phyloP scores from a whole-genome alignment of 257 asterid genomes.

The Misopates orontium region DNA sequence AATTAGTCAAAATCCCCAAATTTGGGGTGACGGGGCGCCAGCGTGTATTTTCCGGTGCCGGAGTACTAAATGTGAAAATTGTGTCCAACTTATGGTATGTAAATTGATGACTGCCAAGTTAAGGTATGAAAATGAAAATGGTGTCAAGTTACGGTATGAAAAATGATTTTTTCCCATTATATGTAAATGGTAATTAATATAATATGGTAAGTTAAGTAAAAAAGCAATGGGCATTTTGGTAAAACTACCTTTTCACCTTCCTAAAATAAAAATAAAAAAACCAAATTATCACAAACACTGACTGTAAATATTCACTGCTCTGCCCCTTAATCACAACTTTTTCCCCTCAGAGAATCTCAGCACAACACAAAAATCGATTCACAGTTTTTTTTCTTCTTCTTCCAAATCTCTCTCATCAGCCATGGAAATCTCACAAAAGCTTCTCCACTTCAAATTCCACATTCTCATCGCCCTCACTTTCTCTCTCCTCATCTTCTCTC shows the following conservation, averaged over 20 bases:
- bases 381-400: background rate
- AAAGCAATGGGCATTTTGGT: constrained; percentile 31
- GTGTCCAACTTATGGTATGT: too few relatives aligned
- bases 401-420: constrained; percentile 22
- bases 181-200: too few relatives aligned
- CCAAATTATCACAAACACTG: background rate
- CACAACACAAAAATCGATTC: background rate
- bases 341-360: constrained; percentile 49
- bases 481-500: constrained; percentile 16
- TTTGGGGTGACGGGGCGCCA: too few relatives aligned
- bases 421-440: constrained; percentile 59
- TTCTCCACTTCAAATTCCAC: constrained; percentile 55
- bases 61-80: too few relatives aligned
- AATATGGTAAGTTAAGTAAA: background rate
- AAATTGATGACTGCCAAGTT: too few relatives aligned
- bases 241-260: constrained; percentile 7
- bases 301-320: constrained; percentile 12
- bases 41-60: too few relatives aligned
- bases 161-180: too few relatives aligned
- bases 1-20: too few relatives aligned
- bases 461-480: constrained; percentile 35
- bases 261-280: constrained; percentile 25
- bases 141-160: too few relatives aligned
- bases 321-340: constrained; percentile 25
- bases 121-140: too few relatives aligned